These are phyloP conservation scores for Euphorbia lathyris DNA, from an alignment of 345 rosid genomes.

Conservation along the genomic window DNA sequence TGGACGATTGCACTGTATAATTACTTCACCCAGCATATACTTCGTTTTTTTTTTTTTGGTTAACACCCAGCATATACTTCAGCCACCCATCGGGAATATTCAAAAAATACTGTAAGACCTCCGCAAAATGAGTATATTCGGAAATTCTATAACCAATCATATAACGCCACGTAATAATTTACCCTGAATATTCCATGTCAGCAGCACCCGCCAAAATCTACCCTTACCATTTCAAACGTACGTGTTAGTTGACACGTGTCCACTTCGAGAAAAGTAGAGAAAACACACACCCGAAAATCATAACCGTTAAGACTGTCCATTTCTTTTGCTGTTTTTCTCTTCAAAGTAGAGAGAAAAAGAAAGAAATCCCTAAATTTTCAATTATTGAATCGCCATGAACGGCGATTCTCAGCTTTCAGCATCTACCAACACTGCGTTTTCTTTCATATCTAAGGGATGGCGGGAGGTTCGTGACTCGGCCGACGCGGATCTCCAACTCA, in stretches of 20 bases:
- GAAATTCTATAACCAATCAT: slow-evolving; percentile 16
- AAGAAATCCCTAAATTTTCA: not conserved
- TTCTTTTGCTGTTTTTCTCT: too few relatives aligned
- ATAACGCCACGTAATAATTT: slow-evolving; percentile 10
- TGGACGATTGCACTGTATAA: not conserved
- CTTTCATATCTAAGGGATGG: slow-evolving; percentile 83
- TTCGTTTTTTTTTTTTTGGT: too few relatives aligned
- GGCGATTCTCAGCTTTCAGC: slow-evolving; percentile 27
- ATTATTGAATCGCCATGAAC: slow-evolving; percentile 33
- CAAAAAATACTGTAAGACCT: too few relatives aligned
- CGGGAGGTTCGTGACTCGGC: slow-evolving; percentile 89
- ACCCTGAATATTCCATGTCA: slow-evolving; percentile 29
- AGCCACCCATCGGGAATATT: slow-evolving; percentile 18
- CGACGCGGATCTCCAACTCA: slow-evolving; percentile 84
- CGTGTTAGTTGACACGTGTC: slow-evolving; percentile 52
- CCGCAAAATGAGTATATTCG: slow-evolving; percentile 18
- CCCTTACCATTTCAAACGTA: slow-evolving; percentile 18
- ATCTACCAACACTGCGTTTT: slow-evolving; percentile 53
- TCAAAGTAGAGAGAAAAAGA: too few relatives aligned
- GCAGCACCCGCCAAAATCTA: slow-evolving; percentile 13
- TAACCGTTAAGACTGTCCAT: slow-evolving; percentile 31
- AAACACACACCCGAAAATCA: slow-evolving; percentile 19
- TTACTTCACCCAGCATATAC: not conserved
- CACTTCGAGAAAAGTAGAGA: slow-evolving; percentile 29
- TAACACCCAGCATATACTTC: slow-evolving; percentile 6